Evolutionary conservation across 345 rosid species (phyloP), one percentile per base, ranked within the genome.

Genomic region (Heritiera fomes): DNA sequence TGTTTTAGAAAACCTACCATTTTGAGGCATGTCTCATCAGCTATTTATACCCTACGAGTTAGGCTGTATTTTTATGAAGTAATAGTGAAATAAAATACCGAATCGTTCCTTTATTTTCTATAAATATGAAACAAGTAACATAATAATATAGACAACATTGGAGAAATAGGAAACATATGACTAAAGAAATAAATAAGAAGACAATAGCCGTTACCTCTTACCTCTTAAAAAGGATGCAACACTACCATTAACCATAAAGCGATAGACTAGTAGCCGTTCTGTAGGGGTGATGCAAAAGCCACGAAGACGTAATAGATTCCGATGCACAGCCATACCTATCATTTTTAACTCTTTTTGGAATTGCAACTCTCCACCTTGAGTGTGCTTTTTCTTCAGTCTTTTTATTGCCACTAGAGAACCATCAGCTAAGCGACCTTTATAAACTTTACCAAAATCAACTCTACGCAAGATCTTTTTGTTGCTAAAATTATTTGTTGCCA

Each of bases 281-380:
- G 98, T 95, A 15, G 94, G 95, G 10, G 98, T 93, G 96, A 95
- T 95, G 87, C 98, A 95, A 88, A 95, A 93, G 49, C 99, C 98
- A 72, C 87, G 92, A 56, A 92, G 88, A 53, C 96, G 91, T 82
- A 95, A 92, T 84, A 95, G 82, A 82, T 95, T 93, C 77, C 93
- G 85, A 78, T 95, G 98, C 66, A 92, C 98, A 40, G 98, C 99
- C 99, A 93, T 88, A 81, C 99, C 93, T 61, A 95, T 92, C 88
- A 95, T 89, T 86, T 95, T 97, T 45, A 95, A 96, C 83, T 95
- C 98, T 2, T 94, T 95, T 80, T 95, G 99, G 82, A 95, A 95
- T 84, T 93, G 99, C 81, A 89, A 77, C 79, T 93, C 98, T 55
- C 96, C 99, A 77, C 94, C 93, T 75, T 88, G 91, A 61, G 90